A percentile compares a stretch with the other conserved stretches of the same genome.
Conservation (phyloP, 2,329 filamentous ascomycete species). For the Rugonectria rugulosa region DNA sequence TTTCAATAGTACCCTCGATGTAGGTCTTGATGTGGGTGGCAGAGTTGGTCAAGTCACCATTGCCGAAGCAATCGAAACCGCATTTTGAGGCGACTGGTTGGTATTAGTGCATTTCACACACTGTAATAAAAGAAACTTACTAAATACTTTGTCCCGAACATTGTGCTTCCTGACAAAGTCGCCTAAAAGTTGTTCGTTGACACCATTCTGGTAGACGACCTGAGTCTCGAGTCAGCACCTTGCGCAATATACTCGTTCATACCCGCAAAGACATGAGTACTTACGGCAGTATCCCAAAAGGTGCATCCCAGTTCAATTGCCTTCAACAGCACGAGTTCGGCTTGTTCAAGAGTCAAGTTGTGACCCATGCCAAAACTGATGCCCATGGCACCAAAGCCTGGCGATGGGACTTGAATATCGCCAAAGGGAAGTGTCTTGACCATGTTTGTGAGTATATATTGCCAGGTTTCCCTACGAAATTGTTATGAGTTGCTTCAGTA, state of each 20-base stretch:
- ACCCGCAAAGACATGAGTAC: background rate
- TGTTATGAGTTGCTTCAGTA: no score
- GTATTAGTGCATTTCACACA: background rate
- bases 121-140: no score
- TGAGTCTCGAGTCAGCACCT: conserved; percentile 24
- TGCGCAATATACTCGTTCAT: no score
- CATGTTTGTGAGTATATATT: no score
- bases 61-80: conserved; percentile 48
- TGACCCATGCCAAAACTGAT: background rate
- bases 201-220: conserved; percentile 55
- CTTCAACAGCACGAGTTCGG: conserved; percentile 3
- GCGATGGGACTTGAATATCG: conserved; percentile 3
- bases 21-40: conserved; percentile 55
- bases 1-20: conserved; percentile 57
- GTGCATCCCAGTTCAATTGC: conserved; percentile 9
- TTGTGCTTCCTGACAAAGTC: conserved; percentile 60
- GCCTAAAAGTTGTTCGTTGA: conserved; percentile 58
- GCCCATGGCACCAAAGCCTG: conserved; percentile 10
- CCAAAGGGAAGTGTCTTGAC: background rate
- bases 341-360: background rate
- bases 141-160: conserved; percentile 57
- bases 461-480: no score
- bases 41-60: conserved; percentile 50
- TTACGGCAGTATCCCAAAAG: conserved; percentile 9
- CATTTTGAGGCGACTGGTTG: conserved; percentile 56